Evolutionary conservation across 1,139 yeast genomes (phyloP).

Genomic region (Entelexis paramagnoliae): DNA sequence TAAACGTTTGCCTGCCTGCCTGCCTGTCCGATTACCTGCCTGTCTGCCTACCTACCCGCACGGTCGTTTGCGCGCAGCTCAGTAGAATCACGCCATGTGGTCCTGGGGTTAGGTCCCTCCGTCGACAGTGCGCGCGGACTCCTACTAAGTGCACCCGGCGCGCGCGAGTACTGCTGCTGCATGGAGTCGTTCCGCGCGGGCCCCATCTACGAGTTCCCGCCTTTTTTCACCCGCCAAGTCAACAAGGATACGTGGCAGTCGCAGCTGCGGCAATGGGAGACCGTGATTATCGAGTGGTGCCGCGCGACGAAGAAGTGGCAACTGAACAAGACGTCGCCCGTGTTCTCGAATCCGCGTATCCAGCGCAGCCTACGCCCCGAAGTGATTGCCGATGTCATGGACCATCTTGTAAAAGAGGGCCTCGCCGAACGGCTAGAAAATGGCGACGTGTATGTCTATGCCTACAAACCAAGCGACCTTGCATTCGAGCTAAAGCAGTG

Average conservation of each 20-base stretch:
- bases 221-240: conserved; percentile 82
- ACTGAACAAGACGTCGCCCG: conserved; percentile 30
- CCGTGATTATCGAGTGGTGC: conserved; percentile 50
- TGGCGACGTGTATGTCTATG: conserved; percentile 43
- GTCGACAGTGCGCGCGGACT: no score
- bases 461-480: conserved; percentile 73
- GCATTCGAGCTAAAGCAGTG: conserved; percentile 49
- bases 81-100: no score
- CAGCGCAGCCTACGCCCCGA: conserved; percentile 47
- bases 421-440: conserved; percentile 35
- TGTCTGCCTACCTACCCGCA: no score
- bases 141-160: background rate
- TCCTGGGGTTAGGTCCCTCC: background rate
- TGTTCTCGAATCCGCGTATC: conserved; percentile 35
- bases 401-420: conserved; percentile 45
- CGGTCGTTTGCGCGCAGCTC: no score
- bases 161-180: background rate
- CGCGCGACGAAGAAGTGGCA: conserved; percentile 46
- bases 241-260: conserved; percentile 67
- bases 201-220: conserved; percentile 71
- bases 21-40: no score
- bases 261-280: conserved; percentile 54
- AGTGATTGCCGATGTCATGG: conserved; percentile 47
- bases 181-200: conserved; percentile 16
- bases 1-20: no score